Evolutionary conservation across 371 early-diverging fungal species (phyloP).

Genomic region (Mucor saturninus): DNA sequence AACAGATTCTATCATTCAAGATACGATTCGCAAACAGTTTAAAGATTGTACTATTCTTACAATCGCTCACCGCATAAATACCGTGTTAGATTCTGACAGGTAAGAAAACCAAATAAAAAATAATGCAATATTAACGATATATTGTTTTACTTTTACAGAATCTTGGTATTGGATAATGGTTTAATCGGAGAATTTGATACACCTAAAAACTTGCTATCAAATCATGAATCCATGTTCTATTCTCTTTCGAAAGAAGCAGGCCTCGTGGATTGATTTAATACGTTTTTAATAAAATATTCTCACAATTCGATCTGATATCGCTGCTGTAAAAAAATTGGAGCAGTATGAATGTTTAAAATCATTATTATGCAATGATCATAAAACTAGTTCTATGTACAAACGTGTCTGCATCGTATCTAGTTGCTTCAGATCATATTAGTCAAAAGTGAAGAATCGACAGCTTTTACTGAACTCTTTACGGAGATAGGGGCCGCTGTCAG

Average conservation of each 20-base stretch:
- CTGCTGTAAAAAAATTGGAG: too few species aligned
- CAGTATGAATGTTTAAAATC: too few species aligned
- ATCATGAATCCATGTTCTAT: slow-evolving; percentile 71
- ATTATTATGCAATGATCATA: too few species aligned
- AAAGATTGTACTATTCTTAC: slow-evolving; percentile 87
- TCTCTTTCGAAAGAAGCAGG: slow-evolving; percentile 79
- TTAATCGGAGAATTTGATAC: slow-evolving; percentile 79
- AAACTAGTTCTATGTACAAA: too few species aligned
- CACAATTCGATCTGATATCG: too few species aligned
- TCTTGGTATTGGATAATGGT: slow-evolving; percentile 86
- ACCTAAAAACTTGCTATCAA: slow-evolving; percentile 65
- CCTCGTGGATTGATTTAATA: slow-evolving; percentile 34
- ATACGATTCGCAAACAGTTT: slow-evolving; percentile 89
- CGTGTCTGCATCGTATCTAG: too few species aligned
- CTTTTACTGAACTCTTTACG: too few species aligned
- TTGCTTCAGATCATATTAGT: too few species aligned
- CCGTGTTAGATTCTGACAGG: slow-evolving; percentile 82
- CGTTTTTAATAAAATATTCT: too few species aligned
- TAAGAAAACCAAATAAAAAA: neutral
- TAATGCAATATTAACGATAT: too few species aligned
- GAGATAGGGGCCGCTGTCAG: too few species aligned
- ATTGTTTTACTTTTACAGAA: slow-evolving; percentile 34
- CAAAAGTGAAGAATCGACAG: too few species aligned
- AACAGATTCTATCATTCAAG: slow-evolving; percentile 83
- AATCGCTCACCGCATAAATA: slow-evolving; percentile 93